Evolutionary conservation across 768 basidiomycete species (phyloP).

Genomic region (Collybia sordida): DNA sequence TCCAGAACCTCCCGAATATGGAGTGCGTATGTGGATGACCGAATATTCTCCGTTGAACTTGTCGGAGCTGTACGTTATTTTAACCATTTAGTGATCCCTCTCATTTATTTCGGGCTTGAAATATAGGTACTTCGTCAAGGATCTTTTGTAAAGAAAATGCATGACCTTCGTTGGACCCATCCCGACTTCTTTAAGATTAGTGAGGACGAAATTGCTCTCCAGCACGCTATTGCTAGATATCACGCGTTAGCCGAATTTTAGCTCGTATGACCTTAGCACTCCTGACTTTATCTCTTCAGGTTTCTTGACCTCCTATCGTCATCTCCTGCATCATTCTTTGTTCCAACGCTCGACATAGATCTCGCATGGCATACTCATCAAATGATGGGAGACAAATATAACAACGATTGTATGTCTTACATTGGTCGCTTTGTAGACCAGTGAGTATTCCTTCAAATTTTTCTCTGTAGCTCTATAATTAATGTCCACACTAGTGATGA

Average conservation of each 20-base stretch:
- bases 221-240: slow-evolving; percentile 47
- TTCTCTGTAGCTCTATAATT: neutral
- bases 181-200: slow-evolving; percentile 30
- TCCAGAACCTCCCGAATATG: slow-evolving; percentile 4
- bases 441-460: slow-evolving; percentile 24
- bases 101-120: neutral
- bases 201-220: slow-evolving; percentile 32
- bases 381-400: slow-evolving; percentile 42
- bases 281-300: slow-evolving; percentile 2
- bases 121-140: slow-evolving; percentile 47
- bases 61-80: slow-evolving; percentile 10
- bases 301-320: slow-evolving; percentile 51
- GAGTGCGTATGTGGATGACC: slow-evolving; percentile 7
- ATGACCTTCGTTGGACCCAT: slow-evolving; percentile 43
- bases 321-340: slow-evolving; percentile 33
- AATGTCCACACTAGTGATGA: slow-evolving; percentile 32
- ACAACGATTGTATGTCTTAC: slow-evolving; percentile 33
- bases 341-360: slow-evolving; percentile 64
- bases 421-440: slow-evolving; percentile 45
- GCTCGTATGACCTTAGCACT: neutral
- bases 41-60: slow-evolving; percentile 12
- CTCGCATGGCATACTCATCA: slow-evolving; percentile 70
- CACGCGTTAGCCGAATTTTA: slow-evolving; percentile 35
- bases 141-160: slow-evolving; percentile 45
- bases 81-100: neutral